Base-by-base conservation (phyloP, 345 rosid species). In the Hirschfeldia incana region DNA sequence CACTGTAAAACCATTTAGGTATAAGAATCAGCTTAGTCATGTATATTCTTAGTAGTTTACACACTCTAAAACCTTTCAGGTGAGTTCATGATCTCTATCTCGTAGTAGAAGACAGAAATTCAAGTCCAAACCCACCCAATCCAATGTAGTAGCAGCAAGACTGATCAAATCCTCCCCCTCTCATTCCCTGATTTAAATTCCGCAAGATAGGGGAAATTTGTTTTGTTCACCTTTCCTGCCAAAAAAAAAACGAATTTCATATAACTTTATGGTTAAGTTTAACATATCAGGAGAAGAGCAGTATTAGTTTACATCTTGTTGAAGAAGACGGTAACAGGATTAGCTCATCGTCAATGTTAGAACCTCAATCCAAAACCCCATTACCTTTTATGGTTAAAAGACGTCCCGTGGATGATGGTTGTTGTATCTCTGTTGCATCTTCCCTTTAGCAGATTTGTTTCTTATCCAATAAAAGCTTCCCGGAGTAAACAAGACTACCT, bases 181-280 rank as follows among this genome's bases (percentile, higher is more conserved):
- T 85, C 90, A 46, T 84, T 75, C 13, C 88, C 87, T n/a, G 75
- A 49, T 81, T 85, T 90, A 72, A 88, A 87, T 75, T 88, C 91
- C 0, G 90, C 88, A 62, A 85, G 37, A 5, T 33, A 33, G 37
- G 0, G 37, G 6, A 4, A 5, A 33, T 21, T 21, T 21, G 21
- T 21, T 21, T 21, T 33, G 6, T 5, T 33, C 37, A 33, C 37
- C 7, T 33, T 4, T 33, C 37, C 37, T 37, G 42, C 9, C 42
- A 37, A 37, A 37, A 37, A 37, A 37, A 37, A 33, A 33, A 33
- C 37, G 6, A 33, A 33, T 33, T 6, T 33, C 57, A 67, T 0
- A 65, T 32, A 53, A 58, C 53, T 39, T 1, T 1, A 71, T 7
- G 10, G 44, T n/a, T 12, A 28, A 67, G 4, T 27, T 70, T 64